Evolutionary conservation across 148 eudicot species (phyloP).

Genomic region (Chenopodium quinoa): DNA sequence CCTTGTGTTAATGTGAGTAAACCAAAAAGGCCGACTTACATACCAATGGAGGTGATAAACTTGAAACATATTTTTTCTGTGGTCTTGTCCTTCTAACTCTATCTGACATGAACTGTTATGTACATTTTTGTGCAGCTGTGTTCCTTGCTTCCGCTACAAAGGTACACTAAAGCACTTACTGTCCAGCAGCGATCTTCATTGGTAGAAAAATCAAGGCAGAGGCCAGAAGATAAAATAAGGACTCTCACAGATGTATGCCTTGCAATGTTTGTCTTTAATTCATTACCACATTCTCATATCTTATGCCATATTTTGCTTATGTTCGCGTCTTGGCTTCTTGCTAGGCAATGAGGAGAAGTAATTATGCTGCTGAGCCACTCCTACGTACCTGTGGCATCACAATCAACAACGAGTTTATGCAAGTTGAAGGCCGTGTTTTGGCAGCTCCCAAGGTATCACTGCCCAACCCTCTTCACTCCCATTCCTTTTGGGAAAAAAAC

Average conservation of each 20-base stretch:
- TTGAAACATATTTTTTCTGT: neutral
- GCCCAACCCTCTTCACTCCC: neutral
- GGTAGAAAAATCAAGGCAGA: constrained; percentile 31
- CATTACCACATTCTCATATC: too few species aligned
- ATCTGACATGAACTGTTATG: neutral
- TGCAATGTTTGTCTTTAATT: neutral
- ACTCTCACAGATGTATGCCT: constrained; percentile 20
- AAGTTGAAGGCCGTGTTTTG: constrained; percentile 21
- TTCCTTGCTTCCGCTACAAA: constrained; percentile 22
- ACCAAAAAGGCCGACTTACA: constrained; percentile 59
- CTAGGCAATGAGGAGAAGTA: constrained; percentile 11
- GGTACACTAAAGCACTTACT: constrained; percentile 26
- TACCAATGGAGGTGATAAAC: constrained; percentile 59
- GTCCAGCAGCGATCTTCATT: constrained; percentile 10
- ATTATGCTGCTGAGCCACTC: constrained; percentile 23
- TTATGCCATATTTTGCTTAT: neutral
- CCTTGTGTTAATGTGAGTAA: constrained; percentile 78
- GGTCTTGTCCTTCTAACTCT: neutral
- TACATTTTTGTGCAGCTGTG: constrained; percentile 22
- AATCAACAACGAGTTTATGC: constrained; percentile 9
- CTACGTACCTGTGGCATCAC: constrained; percentile 19
- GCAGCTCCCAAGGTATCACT: constrained; percentile 16
- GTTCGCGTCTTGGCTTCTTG: neutral
- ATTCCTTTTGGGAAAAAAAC: neutral
- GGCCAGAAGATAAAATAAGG: constrained; percentile 24